Base-by-base conservation (phyloP, 768 basidiomycete genomes). In the Phanerodontia chrysosporium region DNA sequence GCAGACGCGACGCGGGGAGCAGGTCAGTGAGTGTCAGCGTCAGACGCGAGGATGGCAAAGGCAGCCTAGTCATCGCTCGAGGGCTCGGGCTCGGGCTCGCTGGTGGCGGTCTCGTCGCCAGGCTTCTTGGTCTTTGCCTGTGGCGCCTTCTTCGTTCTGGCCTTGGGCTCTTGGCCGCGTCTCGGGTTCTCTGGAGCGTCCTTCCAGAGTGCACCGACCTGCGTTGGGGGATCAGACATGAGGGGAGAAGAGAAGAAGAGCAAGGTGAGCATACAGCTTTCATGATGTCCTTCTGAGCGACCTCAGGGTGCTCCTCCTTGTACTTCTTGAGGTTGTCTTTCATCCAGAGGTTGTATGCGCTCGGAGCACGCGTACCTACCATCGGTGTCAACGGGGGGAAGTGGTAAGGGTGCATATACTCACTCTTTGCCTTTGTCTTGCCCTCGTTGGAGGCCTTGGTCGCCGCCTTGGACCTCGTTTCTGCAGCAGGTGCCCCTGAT, bases 161-260 rank as follows among this genome's bases (percentile, higher is more conserved):
- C 21, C 60, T 79, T 82, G 30, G 75, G 66, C 18, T 77, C 78
- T 58, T 82, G 77, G 21, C 84, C 85, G 25, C 83, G 79, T 59
- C 83, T 86, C 0, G 85, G 84, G 66, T 87, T 87, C 66, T 85
- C 83, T 1, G 82, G 82, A 0, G 85, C 76, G 57, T 84, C 77
- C 46, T 73, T 77, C 85, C 85, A 86, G 57, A 82, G 57, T 0
- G 67, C 72, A 5, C 78, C 84, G 61, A 87, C 83, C 85, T 87
- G 62, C 49, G 22, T n/a, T n/a, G 32, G 35, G 39, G n/a, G 36
- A n/a, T n/a, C 27, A 12, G 44, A 13, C 27, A 42, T n/a, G 35
- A 2, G 16, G 39, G 9, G 16, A 25, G 32, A 51, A 35, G 49
- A 24, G 48, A 51, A 14, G 21, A 51, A 18, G 22, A 2, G 30